These are phyloP conservation scores for Fragaria iinumae DNA, from an alignment of 306 rosid species.

Conservation along the genomic window DNA sequence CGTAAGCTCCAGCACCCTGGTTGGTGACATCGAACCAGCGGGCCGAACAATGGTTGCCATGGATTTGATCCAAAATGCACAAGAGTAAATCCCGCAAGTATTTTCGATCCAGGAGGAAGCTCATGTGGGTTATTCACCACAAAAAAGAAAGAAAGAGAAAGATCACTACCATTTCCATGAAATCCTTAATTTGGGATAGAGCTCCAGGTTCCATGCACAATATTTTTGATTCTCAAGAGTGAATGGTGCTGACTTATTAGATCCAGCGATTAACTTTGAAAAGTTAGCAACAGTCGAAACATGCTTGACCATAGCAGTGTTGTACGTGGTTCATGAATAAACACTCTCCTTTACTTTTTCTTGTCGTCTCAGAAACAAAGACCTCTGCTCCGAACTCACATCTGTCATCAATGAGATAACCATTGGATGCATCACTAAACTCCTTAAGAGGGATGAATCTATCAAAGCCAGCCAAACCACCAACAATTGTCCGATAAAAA, in stretches of 20 bases:
- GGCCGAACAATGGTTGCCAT: neutral
- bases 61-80: neutral
- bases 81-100: neutral
- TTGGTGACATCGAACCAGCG: neutral
- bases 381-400: neutral
- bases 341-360: neutral
- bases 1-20: rapidly evolving
- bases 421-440: neutral
- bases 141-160: neutral
- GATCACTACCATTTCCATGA: neutral
- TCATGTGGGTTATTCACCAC: neutral
- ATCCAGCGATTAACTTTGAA: neutral
- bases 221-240: neutral
- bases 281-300: neutral
- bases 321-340: neutral
- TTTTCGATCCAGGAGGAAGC: neutral
- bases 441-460: neutral
- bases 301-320: neutral
- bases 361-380: neutral
- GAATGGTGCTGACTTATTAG: too few species aligned
- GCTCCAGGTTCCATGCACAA: neutral
- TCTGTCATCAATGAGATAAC: neutral
- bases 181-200: neutral
- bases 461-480: neutral
- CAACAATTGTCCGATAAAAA: neutral